Evolutionary conservation across 257 asterid species (phyloP), one percentile per base, ranked within the genome.

Genomic region (Solanum lignicaule): DNA sequence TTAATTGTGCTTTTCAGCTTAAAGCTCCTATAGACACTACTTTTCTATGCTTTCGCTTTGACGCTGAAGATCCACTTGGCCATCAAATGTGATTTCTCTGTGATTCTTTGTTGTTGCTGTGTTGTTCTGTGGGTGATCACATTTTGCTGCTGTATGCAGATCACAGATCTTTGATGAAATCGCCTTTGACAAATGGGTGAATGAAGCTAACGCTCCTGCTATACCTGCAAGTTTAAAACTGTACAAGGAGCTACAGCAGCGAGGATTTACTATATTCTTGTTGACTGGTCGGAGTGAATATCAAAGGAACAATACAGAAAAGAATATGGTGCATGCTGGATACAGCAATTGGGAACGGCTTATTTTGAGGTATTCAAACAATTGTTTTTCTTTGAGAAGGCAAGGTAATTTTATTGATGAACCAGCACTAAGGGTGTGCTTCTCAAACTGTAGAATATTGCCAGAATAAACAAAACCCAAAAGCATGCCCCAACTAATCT

Each of bases 341-440:
- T 95, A 91, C 93, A 90, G 87, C 90, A 91, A 91, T 90, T 96
- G 98, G 98, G 92, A 95, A 88, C 95, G 92, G 90, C 98, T 96
- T 71, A 73, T 95, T 87, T 86, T 96, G 92, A 96, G 99, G 99
- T 95, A 93, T 72, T 29, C 21, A 58, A 27, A 74, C 65, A 72
- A 33, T 5, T 73, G 39, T 35, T 72, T 31, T 71, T 33, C 39
- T 74, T 74, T 74, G 82, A 35, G 9, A 33, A 74, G 29, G 48
- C 46, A 35, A 74, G 31, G 82, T 74, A 20, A 74, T 20, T 33
- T 20, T 73, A 73, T 73, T 11, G 10, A 73, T 73, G 82, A 35
- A 20, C 82, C 48, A 35, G 29, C 48, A 35, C 29, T 35, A 73
- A 5, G 48, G 18, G 48, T 1, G 48, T 73, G 46, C 46, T 35